Evolutionary conservation across 2,329 filamentous ascomycete species (phyloP), one percentile per base, ranked within the genome.

Genomic region (Dactylellina drechsleri): DNA sequence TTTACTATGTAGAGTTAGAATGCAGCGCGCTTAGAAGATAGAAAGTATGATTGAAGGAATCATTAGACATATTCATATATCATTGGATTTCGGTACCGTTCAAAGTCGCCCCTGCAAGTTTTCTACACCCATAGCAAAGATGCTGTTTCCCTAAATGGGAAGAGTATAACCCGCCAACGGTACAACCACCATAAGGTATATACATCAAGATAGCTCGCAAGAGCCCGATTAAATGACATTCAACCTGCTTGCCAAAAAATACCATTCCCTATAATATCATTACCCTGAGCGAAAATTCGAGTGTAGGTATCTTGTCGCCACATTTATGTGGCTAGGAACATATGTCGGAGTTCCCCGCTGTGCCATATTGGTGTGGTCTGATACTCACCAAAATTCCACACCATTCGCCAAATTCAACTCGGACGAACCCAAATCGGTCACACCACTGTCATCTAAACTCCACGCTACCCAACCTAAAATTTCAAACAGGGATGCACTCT

Each of bases 381-480:
- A 74, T 62, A 18, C 57, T 74, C 70, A 74, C 57, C 70, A 61
- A 16, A 52, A 31, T 61, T 66, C 56, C 47, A 67, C 62, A 62
- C 62, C 70, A 74, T 66, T 18, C 23, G 43, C 12, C 43, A 36
- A 50, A 57, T 20, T 49, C 59, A 15, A 47, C 49, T 23, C 58
- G 26, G 57, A 57, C 53, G n/a, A 28, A 60, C 20, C 18, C 26
- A 16, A 36, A 36, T 36, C 49, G 26, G 58, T 74, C 70, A 74
- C 62, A 74, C 70, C 70, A 74, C 57, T 57, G 62, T 74, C 70
- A 28, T 64, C 41, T 50, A 56, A 74, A 74, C 57, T 43, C 36
- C 70, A 74, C 70, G 70, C 62, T 61, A 74, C 50, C 47, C 41
- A 49, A 57, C 49, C 15, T 36, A 58, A 28, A 18, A 2, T 28